phyloP scores from a whole-genome alignment of 441 rosid species.

The Bruguiera hainesii region DNA sequence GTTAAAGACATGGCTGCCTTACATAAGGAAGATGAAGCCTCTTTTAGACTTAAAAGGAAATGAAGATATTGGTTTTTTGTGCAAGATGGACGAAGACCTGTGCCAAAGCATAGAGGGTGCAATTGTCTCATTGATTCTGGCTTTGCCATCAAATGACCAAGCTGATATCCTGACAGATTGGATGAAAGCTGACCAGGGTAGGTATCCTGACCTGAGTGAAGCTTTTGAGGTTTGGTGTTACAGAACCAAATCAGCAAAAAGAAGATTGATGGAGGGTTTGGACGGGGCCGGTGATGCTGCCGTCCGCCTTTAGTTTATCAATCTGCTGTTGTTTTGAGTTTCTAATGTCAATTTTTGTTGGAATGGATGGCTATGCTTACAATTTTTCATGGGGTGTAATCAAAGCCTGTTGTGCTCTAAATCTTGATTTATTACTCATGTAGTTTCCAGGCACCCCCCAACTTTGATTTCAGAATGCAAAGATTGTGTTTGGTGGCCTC shows the following conservation, averaged over 20 bases:
- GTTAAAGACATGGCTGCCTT: constrained; percentile 77
- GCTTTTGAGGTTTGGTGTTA: constrained; percentile 95
- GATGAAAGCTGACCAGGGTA: constrained; percentile 54
- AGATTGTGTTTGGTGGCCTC: background rate
- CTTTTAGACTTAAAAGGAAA: constrained; percentile 44
- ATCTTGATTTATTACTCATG: background rate
- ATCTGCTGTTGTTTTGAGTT: constrained; percentile 17
- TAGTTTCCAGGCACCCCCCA: background rate
- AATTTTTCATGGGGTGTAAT: constrained; percentile 15
- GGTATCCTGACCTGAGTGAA: constrained; percentile 83
- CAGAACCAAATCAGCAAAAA: constrained; percentile 87
- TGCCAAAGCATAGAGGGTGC: constrained; percentile 78
- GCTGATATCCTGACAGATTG: constrained; percentile 81
- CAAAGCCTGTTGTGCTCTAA: constrained; percentile 5
- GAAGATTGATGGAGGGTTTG: constrained; percentile 65
- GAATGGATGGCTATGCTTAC: constrained; percentile 9
- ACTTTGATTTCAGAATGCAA: background rate
- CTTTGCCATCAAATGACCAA: constrained; percentile 80
- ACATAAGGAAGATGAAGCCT: constrained; percentile 68
- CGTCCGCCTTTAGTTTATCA: constrained; percentile 33
- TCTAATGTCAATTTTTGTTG: constrained; percentile 1
- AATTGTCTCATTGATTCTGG: constrained; percentile 61
- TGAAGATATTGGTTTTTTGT: constrained; percentile 37
- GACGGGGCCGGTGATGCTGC: constrained; percentile 30
- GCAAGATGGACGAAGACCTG: constrained; percentile 76